Conservation (phyloP, 257 asterid genomes). For the Lycium barbarum region DNA sequence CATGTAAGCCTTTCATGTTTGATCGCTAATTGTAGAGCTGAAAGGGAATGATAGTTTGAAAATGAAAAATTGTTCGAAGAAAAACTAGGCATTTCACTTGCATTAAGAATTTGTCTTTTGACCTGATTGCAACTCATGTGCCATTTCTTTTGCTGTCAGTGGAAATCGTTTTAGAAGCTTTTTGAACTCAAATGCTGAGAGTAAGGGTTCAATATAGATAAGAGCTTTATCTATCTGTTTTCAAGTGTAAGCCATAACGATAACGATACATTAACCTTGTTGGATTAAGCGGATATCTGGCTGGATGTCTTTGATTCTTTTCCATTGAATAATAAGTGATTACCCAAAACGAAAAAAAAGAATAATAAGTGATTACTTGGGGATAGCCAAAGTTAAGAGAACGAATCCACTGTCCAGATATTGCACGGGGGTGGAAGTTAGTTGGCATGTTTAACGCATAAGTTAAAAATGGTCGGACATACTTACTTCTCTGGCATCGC, state of each 20-base stretch:
- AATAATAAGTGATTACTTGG: background rate
- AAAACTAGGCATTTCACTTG: background rate
- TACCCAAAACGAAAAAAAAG: background rate
- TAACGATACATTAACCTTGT: background rate
- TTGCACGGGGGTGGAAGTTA: conserved; percentile 1
- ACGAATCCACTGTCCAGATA: background rate
- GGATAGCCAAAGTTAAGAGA: background rate
- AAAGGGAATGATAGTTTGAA: background rate
- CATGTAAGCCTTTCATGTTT: conserved; percentile 49
- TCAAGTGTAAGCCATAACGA: background rate
- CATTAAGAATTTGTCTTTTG: background rate
- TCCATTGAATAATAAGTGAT: background rate
- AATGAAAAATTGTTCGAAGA: background rate
- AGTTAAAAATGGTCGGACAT: background rate
- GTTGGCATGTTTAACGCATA: background rate
- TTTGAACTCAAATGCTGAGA: conserved; percentile 3
- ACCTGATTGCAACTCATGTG: background rate
- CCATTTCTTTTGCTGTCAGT: background rate
- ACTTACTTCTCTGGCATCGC: background rate
- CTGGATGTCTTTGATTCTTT: background rate
- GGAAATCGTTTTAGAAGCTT: background rate
- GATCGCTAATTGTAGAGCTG: conserved; percentile 10
- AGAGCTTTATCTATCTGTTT: background rate
- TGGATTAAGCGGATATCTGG: background rate
- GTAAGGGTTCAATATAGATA: background rate